Evolutionary conservation across 352 stramenopile genomes (phyloP).

Genomic region (Phytophthora capsici): DNA sequence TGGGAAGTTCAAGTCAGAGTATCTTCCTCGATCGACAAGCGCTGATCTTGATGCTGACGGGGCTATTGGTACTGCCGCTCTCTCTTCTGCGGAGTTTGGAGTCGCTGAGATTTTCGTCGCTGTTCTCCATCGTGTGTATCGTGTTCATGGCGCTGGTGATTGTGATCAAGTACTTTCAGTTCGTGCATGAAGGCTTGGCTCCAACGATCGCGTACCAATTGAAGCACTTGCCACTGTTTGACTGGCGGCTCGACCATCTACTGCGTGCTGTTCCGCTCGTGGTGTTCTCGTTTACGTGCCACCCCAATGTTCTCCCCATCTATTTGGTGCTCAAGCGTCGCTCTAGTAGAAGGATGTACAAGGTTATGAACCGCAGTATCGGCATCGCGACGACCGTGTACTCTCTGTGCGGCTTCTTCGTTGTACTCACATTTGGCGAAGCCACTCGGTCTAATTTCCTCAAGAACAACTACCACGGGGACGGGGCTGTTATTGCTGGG

Average conservation of each 20-base stretch:
- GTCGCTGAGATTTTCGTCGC: slow-evolving; percentile 84
- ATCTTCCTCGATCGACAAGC: slow-evolving; percentile 68
- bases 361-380: slow-evolving; percentile 89
- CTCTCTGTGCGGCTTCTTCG: slow-evolving; percentile 78
- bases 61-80: slow-evolving; percentile 79
- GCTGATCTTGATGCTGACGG: slow-evolving; percentile 69
- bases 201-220: slow-evolving; percentile 77
- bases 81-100: slow-evolving; percentile 84
- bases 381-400: slow-evolving; percentile 80
- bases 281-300: slow-evolving; percentile 90
- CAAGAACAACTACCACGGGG: slow-evolving; percentile 86
- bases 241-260: slow-evolving; percentile 67
- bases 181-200: slow-evolving; percentile 71
- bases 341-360: slow-evolving; percentile 87
- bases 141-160: slow-evolving; percentile 91
- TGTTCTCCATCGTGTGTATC: slow-evolving; percentile 90
- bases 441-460: slow-evolving; percentile 86
- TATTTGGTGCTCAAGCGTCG: slow-evolving; percentile 89
- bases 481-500: slow-evolving; percentile 70
- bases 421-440: slow-evolving; percentile 87
- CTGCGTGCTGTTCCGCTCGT: slow-evolving; percentile 82
- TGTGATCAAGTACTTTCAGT: slow-evolving; percentile 91
- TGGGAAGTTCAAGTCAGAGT: slow-evolving; percentile 50
- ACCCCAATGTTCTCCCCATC: slow-evolving; percentile 90
- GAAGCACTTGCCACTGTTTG: slow-evolving; percentile 75